phyloP scores from a whole-genome alignment of 805 yeast species.

The Saccharomyces jurei region DNA sequence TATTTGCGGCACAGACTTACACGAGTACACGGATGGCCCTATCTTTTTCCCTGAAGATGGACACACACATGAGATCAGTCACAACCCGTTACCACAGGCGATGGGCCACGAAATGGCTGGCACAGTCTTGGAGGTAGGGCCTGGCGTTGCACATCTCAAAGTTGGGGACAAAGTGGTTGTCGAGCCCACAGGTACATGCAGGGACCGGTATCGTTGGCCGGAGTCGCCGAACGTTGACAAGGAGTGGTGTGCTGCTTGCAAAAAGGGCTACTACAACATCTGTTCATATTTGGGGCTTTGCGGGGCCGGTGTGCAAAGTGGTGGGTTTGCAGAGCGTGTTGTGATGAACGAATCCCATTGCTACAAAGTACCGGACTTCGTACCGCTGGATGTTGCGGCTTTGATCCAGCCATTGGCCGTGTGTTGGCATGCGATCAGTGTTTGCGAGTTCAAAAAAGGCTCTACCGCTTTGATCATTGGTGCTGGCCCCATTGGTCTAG shows the following conservation, averaged over 20 bases:
- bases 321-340: conserved; percentile 46
- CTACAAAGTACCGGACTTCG: conserved; percentile 33
- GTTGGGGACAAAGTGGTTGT: conserved; percentile 54
- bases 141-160: conserved; percentile 35
- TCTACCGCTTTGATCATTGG: conserved; percentile 46
- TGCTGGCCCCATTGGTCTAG: conserved; percentile 57
- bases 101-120: conserved; percentile 53
- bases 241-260: conserved; percentile 41
- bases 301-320: conserved; percentile 52
- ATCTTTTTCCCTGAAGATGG: conserved; percentile 44
- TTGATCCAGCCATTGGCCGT: conserved; percentile 51
- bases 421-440: conserved; percentile 49
- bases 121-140: conserved; percentile 38
- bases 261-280: conserved; percentile 43
- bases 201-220: conserved; percentile 37
- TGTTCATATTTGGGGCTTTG: conserved; percentile 42
- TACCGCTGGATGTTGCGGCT: conserved; percentile 49
- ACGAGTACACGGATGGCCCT: conserved; percentile 51
- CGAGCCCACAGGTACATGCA: conserved; percentile 55
- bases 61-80: conserved; percentile 33
- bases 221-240: conserved; percentile 24
- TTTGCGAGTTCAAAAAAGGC: conserved; percentile 39
- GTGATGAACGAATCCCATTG: conserved; percentile 34
- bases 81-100: conserved; percentile 36
- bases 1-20: conserved; percentile 57